Percentiles rank a stretch among this genome's conserved stretches.
Evolutionary conservation across 495 filamentous ascomycete genomes (phyloP).

Genomic region (Neurospora sp.): DNA sequence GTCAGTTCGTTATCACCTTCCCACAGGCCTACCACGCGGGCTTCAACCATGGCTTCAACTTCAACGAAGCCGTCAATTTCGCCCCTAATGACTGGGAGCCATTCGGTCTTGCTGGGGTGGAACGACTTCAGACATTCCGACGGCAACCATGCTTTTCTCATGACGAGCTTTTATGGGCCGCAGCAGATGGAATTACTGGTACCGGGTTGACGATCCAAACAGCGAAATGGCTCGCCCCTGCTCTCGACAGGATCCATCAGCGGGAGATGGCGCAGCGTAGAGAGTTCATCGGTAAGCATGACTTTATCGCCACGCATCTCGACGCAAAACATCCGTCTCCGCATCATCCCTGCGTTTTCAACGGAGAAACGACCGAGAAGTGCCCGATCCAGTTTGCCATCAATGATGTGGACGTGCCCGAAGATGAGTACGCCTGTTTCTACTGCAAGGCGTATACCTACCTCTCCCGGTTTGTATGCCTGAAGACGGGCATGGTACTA

Average conservation of each 20-base stretch:
- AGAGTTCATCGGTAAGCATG: slow-evolving; percentile 56
- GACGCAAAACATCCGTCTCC: slow-evolving; percentile 30
- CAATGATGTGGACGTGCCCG: slow-evolving; percentile 65
- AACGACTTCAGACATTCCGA: slow-evolving; percentile 78
- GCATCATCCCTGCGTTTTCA: slow-evolving; percentile 32
- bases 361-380: slow-evolving; percentile 25
- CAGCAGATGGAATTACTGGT: slow-evolving; percentile 50
- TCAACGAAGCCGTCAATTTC: slow-evolving; percentile 99
- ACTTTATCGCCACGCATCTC: slow-evolving; percentile 40
- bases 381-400: slow-evolving; percentile 38
- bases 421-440: slow-evolving; percentile 82
- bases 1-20: slow-evolving; percentile 93
- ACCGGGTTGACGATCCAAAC: slow-evolving; percentile 81
- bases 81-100: slow-evolving; percentile 96
- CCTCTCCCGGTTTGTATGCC: slow-evolving; percentile 80
- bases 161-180: slow-evolving; percentile 89
- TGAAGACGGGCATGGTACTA: slow-evolving; percentile 62
- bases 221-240: slow-evolving; percentile 87
- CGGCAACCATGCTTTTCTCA: slow-evolving; percentile 95
- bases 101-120: slow-evolving; percentile 76
- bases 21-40: slow-evolving; percentile 87
- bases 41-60: slow-evolving; percentile 97
- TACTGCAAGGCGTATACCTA: slow-evolving; percentile 91
- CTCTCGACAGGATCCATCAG: slow-evolving; percentile 63
- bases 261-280: slow-evolving; percentile 62